A percentile compares a stretch with the other conserved stretches of the same genome.
Conservation (phyloP, 148 eudicot species). For the Heliamphora exappendiculata region DNA sequence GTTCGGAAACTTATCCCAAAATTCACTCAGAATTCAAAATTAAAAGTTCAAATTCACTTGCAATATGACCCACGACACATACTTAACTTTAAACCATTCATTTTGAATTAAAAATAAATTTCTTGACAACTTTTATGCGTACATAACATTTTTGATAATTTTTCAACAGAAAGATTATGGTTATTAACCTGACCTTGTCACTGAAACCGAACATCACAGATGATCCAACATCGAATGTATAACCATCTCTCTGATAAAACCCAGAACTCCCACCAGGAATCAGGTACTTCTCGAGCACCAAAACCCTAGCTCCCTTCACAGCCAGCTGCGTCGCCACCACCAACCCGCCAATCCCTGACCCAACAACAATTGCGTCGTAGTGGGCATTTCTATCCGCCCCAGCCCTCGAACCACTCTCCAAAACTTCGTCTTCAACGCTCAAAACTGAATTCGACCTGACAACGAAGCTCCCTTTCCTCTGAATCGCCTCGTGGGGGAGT, state of each 20-base stretch:
- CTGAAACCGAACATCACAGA: constrained; percentile 99
- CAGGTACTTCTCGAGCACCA: constrained; percentile 93
- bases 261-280: constrained; percentile 99
- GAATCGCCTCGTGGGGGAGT: constrained; percentile 14
- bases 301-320: constrained; percentile 91
- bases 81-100: no score
- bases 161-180: not conserved
- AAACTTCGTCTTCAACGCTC: constrained; percentile 28
- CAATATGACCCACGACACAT: no score
- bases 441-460: constrained; percentile 40
- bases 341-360: constrained; percentile 95
- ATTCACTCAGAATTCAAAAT: no score
- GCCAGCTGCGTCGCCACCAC: constrained; percentile 95
- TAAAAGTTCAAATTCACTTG: no score
- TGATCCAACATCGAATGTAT: constrained; percentile 91
- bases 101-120: no score
- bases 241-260: constrained; percentile 87
- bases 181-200: constrained; percentile 54
- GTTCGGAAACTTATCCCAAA: no score
- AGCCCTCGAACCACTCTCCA: constrained; percentile 25
- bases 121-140: no score
- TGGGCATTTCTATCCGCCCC: constrained; percentile 20
- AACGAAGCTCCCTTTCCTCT: constrained; percentile 17
- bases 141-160: no score
- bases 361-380: constrained; percentile 89